Conservation (phyloP, 768 basidiomycete species). For the Lepiota venenata region DNA sequence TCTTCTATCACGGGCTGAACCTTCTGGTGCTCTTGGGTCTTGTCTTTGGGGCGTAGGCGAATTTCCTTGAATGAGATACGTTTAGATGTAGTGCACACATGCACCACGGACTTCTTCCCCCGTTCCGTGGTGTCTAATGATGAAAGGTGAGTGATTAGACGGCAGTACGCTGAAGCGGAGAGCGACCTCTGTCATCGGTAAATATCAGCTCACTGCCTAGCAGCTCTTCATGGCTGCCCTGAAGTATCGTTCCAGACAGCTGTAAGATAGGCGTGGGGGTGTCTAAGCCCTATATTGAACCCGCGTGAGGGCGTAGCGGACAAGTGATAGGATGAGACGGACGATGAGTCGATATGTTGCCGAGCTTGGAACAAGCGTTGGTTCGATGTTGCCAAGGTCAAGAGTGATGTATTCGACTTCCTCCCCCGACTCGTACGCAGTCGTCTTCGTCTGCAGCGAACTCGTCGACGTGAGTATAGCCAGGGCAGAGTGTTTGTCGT, state of each 20-base stretch:
- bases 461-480: conserved; percentile 62
- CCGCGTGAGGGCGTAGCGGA: background rate
- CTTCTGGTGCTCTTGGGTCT: background rate
- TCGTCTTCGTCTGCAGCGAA: conserved; percentile 68
- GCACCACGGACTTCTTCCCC: conserved; percentile 46
- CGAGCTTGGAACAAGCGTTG: conserved; percentile 70
- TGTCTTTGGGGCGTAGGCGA: conserved; percentile 43
- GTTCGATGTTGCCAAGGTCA: conserved; percentile 70
- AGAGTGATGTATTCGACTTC: conserved; percentile 70
- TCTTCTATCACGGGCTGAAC: background rate
- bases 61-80: conserved; percentile 76
- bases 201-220: conserved; percentile 79
- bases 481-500: conserved; percentile 41
- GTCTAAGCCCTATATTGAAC: conserved; percentile 58
- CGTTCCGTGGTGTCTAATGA: conserved; percentile 26
- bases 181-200: conserved; percentile 59
- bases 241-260: conserved; percentile 70
- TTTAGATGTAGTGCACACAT: conserved; percentile 60
- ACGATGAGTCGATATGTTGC: conserved; percentile 74
- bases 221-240: conserved; percentile 63
- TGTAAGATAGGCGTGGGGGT: conserved; percentile 77
- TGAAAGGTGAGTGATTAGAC: background rate
- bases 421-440: conserved; percentile 44
- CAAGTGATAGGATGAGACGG: conserved; percentile 24
- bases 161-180: background rate